Percentiles rank a stretch among this genome's conserved stretches.
phyloP scores from a whole-genome alignment of 345 rosid genomes.

The Diplotaxis tenuifolia region DNA sequence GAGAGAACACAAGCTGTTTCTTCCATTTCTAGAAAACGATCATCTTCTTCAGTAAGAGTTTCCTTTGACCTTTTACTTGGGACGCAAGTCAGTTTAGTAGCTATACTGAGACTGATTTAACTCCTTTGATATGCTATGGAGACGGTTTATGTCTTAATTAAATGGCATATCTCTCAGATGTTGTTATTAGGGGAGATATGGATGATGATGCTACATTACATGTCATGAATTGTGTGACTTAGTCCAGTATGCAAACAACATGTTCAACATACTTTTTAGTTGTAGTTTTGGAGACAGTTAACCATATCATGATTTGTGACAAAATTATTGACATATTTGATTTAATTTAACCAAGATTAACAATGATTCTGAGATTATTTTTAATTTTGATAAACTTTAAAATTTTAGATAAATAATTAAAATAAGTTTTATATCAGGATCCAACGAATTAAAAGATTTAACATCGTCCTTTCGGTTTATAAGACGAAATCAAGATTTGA shows the following conservation, averaged over 20 bases:
- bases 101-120: too few species aligned
- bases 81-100: too few species aligned
- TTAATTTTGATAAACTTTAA: too few species aligned
- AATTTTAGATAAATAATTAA: too few species aligned
- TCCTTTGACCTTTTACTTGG: too few species aligned
- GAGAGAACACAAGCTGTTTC: too few species aligned
- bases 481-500: constrained; percentile 12
- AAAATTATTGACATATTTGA: neutral
- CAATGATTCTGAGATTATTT: neutral
- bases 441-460: neutral
- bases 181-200: neutral
- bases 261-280: neutral
- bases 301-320: neutral
- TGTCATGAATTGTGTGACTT: neutral
- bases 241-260: neutral
- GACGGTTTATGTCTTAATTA: too few species aligned
- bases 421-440: too few species aligned
- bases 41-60: too few species aligned
- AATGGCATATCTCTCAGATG: neutral
- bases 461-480: neutral
- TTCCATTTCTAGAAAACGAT: too few species aligned
- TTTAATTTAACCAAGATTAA: neutral
- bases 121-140: too few species aligned
- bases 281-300: neutral
- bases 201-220: neutral